phyloP scores from a whole-genome alignment of 1,284 basidiomycete genomes.

The Ustilago lituana region DNA sequence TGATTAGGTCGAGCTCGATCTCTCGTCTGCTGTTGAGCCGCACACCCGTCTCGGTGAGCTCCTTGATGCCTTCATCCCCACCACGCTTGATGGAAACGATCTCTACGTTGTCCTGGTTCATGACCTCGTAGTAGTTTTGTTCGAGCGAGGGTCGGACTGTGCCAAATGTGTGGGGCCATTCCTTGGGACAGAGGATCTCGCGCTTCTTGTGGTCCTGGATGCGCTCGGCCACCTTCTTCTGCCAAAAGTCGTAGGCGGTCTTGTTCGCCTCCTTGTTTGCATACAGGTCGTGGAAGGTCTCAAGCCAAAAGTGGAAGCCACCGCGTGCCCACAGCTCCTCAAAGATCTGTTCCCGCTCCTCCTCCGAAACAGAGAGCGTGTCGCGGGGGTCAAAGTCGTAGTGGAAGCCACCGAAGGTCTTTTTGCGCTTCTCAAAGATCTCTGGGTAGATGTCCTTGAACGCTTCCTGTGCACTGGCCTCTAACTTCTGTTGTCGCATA shows the following conservation, averaged over 20 bases:
- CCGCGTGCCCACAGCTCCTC: slow-evolving; percentile 45
- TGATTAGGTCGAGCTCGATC: slow-evolving; percentile 57
- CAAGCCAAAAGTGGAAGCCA: slow-evolving; percentile 56
- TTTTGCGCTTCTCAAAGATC: slow-evolving; percentile 51
- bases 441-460: slow-evolving; percentile 52
- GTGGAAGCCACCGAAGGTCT: slow-evolving; percentile 53
- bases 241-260: slow-evolving; percentile 56
- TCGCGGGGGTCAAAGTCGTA: slow-evolving; percentile 50
- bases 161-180: slow-evolving; percentile 55
- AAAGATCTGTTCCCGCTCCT: slow-evolving; percentile 41
- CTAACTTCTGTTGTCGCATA: slow-evolving; percentile 48
- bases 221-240: slow-evolving; percentile 43
- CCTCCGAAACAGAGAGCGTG: slow-evolving; percentile 34
- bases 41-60: slow-evolving; percentile 70
- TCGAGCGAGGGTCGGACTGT: slow-evolving; percentile 54
- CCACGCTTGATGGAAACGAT: slow-evolving; percentile 69
- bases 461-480: slow-evolving; percentile 43
- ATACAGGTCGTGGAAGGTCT: slow-evolving; percentile 52
- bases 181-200: slow-evolving; percentile 50
- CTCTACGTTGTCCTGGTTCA: slow-evolving; percentile 72
- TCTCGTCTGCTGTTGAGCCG: slow-evolving; percentile 70
- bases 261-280: slow-evolving; percentile 44
- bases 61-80: slow-evolving; percentile 67
- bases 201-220: slow-evolving; percentile 54
- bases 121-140: slow-evolving; percentile 65